These are phyloP conservation scores for Termitomyces eurrhizus DNA, from an alignment of 768 basidiomycete genomes.

Conservation along the genomic window DNA sequence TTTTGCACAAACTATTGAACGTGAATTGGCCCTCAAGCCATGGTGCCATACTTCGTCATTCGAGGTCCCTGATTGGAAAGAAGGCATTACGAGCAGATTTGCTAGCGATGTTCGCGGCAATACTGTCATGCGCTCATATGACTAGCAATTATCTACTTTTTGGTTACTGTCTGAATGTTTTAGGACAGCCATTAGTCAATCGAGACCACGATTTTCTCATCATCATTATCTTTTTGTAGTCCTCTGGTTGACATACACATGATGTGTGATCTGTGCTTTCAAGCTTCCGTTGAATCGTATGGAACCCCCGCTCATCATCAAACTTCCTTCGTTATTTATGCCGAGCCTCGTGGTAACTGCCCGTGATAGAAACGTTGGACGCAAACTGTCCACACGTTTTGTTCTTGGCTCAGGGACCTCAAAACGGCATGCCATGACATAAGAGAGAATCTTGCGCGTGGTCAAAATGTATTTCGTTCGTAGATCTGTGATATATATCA, in stretches of 20 bases:
- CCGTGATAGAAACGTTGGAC: background rate
- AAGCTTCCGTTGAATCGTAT: background rate
- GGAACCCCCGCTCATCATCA: background rate
- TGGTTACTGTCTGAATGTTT: background rate
- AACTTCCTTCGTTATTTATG: background rate
- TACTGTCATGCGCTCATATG: conserved; percentile 36
- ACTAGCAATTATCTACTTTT: conserved; percentile 10
- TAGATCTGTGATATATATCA: background rate
- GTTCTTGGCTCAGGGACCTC: background rate
- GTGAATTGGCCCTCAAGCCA: conserved; percentile 41
- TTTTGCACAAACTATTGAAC: conserved; percentile 40
- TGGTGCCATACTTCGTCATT: conserved; percentile 50
- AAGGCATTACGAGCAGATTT: conserved; percentile 42
- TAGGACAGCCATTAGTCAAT: background rate
- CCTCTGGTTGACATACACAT: background rate
- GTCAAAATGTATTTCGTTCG: background rate
- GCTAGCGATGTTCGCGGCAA: conserved; percentile 43
- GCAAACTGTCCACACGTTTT: background rate
- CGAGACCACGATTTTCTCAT: background rate
- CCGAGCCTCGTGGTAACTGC: background rate
- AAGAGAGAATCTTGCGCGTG: background rate
- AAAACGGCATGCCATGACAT: background rate
- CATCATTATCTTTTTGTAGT: background rate
- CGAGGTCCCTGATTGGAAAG: conserved; percentile 40
- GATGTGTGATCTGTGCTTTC: background rate